A percentile compares a stretch with the other conserved stretches of the same genome.
These are phyloP conservation scores for Trametes sp. DNA, from an alignment of 1,284 basidiomycete species.

Conservation along the genomic window DNA sequence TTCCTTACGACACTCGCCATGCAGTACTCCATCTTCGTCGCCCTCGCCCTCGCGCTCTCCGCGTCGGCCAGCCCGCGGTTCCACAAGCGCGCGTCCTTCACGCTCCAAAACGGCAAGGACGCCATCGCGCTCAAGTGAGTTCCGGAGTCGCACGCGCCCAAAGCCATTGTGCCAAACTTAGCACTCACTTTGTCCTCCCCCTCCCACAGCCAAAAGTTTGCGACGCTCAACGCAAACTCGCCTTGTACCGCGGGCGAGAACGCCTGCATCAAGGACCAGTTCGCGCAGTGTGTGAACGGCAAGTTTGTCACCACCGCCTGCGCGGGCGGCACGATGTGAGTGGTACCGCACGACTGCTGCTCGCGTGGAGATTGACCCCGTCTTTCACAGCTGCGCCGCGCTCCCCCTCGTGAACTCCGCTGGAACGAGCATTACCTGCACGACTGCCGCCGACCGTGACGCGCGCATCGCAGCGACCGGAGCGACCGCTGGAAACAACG, in stretches of 20 bases:
- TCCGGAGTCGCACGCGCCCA: conserved; percentile 18
- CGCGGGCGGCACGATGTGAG: conserved; percentile 52
- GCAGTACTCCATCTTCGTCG: conserved; percentile 36
- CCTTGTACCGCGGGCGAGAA: conserved; percentile 53
- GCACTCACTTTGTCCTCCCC: conserved; percentile 25
- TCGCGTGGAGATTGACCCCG: background rate
- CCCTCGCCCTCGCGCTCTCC: conserved; percentile 45
- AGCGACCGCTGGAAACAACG: conserved; percentile 32
- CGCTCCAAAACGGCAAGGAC: conserved; percentile 58
- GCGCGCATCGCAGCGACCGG: conserved; percentile 52
- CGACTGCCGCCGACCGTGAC: conserved; percentile 49
- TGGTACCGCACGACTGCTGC: conserved; percentile 2
- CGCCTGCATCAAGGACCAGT: conserved; percentile 58
- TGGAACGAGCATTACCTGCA: conserved; percentile 57
- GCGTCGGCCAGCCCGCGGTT: conserved; percentile 47
- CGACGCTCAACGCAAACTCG: conserved; percentile 49
- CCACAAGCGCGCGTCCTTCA: conserved; percentile 46
- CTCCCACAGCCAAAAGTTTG: conserved; percentile 52
- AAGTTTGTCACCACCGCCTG: conserved; percentile 55
- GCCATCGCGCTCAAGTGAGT: conserved; percentile 60
- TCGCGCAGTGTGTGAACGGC: conserved; percentile 43
- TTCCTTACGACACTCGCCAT: conserved; percentile 28
- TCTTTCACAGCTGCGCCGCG: conserved; percentile 55
- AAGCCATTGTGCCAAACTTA: conserved; percentile 21
- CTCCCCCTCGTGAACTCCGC: conserved; percentile 55